Percentiles rank a stretch among this genome's conserved stretches.
Evolutionary conservation across 2,329 filamentous ascomycete species (phyloP).

Genomic region (Colletotrichum sp.): DNA sequence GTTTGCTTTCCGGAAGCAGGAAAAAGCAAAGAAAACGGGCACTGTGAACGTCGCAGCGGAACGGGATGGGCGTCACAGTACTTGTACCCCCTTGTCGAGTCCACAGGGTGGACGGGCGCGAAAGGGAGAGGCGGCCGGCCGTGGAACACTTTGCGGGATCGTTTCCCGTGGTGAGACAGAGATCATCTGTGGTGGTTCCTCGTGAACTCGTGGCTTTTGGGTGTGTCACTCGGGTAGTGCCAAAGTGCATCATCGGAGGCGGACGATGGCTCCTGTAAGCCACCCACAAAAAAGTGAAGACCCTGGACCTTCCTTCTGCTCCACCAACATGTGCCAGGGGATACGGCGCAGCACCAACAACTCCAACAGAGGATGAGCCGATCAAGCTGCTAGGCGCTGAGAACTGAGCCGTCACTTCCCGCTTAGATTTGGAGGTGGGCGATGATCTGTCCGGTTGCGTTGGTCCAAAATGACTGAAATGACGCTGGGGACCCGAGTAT

Average conservation of each 20-base stretch:
- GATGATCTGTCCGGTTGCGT: background rate
- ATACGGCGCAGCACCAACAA: background rate
- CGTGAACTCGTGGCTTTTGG: constrained; percentile 6
- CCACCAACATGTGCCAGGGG: background rate
- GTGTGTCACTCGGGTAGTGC: background rate
- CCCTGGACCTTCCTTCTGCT: background rate
- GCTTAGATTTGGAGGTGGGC: background rate
- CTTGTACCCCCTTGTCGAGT: background rate
- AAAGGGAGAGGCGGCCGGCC: background rate
- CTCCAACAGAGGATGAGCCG: background rate
- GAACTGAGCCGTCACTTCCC: background rate
- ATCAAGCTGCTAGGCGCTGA: background rate
- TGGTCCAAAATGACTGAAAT: background rate
- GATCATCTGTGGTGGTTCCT: background rate
- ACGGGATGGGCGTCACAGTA: background rate
- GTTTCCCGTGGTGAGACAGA: constrained; percentile 13
- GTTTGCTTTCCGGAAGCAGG: background rate
- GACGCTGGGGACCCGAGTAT: background rate
- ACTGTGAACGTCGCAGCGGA: background rate
- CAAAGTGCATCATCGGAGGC: background rate
- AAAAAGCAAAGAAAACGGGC: background rate
- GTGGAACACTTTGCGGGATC: background rate
- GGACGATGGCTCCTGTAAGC: background rate
- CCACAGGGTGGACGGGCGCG: background rate
- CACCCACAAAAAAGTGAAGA: background rate